Evolutionary conservation across 805 yeast species (phyloP).

Genomic region (Metschnikowia drakensbergensis): DNA sequence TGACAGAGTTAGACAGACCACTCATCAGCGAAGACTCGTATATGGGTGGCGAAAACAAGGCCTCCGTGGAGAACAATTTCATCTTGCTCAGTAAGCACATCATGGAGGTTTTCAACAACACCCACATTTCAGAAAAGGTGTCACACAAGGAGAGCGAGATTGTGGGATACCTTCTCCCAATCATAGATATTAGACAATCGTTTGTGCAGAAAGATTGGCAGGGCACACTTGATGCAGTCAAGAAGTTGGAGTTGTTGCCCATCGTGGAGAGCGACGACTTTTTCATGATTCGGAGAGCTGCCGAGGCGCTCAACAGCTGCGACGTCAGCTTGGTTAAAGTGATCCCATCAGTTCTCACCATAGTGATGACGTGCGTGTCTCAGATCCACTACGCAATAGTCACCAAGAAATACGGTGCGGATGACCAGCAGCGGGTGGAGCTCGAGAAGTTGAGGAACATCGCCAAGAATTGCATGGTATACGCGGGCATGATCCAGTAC

Average conservation of each 20-base stretch:
- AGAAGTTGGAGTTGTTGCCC: conserved; percentile 65
- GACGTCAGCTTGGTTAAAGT: conserved; percentile 74
- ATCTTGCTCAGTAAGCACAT: conserved; percentile 45
- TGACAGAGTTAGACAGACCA: conserved; percentile 64
- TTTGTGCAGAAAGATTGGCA: conserved; percentile 59
- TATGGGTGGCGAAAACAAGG: conserved; percentile 31
- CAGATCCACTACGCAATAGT: conserved; percentile 48
- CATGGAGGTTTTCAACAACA: conserved; percentile 47
- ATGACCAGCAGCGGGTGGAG: conserved; percentile 49
- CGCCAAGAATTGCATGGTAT: conserved; percentile 87
- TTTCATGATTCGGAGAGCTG: conserved; percentile 56
- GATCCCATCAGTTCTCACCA: conserved; percentile 73
- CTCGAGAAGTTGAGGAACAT: conserved; percentile 49
- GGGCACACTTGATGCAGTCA: conserved; percentile 51
- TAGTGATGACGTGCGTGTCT: conserved; percentile 75
- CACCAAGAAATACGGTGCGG: conserved; percentile 41
- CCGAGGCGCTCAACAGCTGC: conserved; percentile 51
- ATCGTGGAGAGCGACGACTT: conserved; percentile 46
- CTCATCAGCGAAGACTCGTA: conserved; percentile 39
- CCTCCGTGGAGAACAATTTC: conserved; percentile 45
- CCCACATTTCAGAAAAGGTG: conserved; percentile 55
- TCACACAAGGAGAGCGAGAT: conserved; percentile 57
- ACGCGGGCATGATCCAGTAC: conserved; percentile 92
- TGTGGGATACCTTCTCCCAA: conserved; percentile 57
- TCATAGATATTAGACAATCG: conserved; percentile 62